A percentile compares a stretch with the other conserved stretches of the same genome.
These are phyloP conservation scores for Cladosporium sp. DNA, from an alignment of 2,329 filamentous ascomycete genomes.

Conservation along the genomic window DNA sequence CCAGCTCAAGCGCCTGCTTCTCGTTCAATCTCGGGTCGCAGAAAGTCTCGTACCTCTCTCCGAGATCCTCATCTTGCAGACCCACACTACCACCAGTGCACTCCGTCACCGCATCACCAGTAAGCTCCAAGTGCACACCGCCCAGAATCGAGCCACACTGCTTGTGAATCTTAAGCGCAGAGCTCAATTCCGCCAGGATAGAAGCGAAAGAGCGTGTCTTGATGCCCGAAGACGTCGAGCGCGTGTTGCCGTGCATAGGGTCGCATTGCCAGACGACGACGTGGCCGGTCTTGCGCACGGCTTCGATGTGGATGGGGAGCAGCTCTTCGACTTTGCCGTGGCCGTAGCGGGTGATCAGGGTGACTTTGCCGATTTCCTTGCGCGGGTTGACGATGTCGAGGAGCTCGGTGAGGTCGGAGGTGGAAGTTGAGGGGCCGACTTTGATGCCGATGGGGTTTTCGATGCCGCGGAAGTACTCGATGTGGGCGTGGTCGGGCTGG, in stretches of 20 bases:
- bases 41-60: conserved; percentile 90
- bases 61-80: conserved; percentile 82
- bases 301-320: conserved; percentile 82
- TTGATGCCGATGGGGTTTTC: conserved; percentile 97
- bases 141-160: conserved; percentile 83
- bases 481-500: conserved; percentile 88
- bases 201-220: conserved; percentile 92
- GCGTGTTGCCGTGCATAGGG: conserved; percentile 89
- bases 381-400: conserved; percentile 83
- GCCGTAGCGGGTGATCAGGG: conserved; percentile 93
- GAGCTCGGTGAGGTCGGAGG: conserved; percentile 73
- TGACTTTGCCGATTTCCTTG: conserved; percentile 86
- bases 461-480: conserved; percentile 96
- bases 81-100: conserved; percentile 89
- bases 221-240: conserved; percentile 70
- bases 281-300: conserved; percentile 77
- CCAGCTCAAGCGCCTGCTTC: conserved; percentile 94
- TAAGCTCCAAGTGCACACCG: conserved; percentile 92
- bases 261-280: conserved; percentile 96
- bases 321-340: conserved; percentile 72
- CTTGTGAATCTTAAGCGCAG: conserved; percentile 82
- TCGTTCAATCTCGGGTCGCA: conserved; percentile 95
- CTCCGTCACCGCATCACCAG: conserved; percentile 94
- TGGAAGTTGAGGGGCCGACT: conserved; percentile 82
- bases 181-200: conserved; percentile 83